Base-by-base conservation (phyloP, 2,329 filamentous ascomycete species). In the Xylariaceae sp. region DNA sequence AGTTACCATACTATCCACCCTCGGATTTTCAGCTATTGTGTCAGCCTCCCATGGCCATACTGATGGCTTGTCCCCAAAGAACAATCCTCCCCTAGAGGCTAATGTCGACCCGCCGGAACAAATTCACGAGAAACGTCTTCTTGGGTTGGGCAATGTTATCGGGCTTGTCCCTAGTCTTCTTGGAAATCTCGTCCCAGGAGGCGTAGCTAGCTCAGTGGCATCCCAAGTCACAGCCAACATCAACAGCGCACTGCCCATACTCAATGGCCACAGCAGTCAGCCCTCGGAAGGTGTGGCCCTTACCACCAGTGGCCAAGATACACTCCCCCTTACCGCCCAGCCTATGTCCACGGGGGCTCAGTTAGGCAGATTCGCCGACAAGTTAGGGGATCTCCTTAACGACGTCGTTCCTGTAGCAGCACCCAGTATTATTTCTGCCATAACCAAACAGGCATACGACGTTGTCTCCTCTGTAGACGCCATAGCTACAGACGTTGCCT, bases 401-500 rank as follows among this genome's bases (percentile, higher is more conserved):
- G 47, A 46, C 3, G 13, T 54, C n/a, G 15, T 54, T 8, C 57
- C 62, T 18, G 49, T 53, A 5, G 56, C 44, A 37, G 58, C 59
- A 22, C 43, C 60, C 12, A 55, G 56, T 36, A 59, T 63, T 40
- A 60, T 64, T 34, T 46, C 51, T 18, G 48, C 49, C 18, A 55
- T 59, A 39, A 64, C 63, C 4, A 40, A 61, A 18, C 47, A 64
- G 30, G 60, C 61, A 12, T 30, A 47, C 40, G 55, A 41, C 10
- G 45, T 65, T 9, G 53, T 57, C 16, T 37, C 52, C 16, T 60
- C 60, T 15, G 60, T 61, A 26, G 47, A 61, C 43, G 58, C 50
- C n/a, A 54, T 61, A 37, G 63, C 64, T n/a, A 61, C 60, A 5
- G 51, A 61, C n/a, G 57, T 65, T 47, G 61, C 59, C 5, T 58